These are phyloP conservation scores for Populus tremula DNA, from an alignment of 345 rosid genomes.

Conservation along the genomic window DNA sequence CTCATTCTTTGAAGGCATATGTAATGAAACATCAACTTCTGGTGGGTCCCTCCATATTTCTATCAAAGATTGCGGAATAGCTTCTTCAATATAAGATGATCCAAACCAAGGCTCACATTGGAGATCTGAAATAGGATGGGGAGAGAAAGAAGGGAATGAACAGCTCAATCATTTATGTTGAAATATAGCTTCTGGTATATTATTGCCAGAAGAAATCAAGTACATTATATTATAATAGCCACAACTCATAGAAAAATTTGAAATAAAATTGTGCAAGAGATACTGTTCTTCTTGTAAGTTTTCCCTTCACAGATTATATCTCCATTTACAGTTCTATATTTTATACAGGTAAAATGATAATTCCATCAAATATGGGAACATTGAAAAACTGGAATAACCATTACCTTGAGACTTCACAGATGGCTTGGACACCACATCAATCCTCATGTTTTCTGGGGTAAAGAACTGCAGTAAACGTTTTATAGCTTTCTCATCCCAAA, in stretches of 20 bases:
- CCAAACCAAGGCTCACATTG: conserved; percentile 89
- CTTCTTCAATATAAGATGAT: conserved; percentile 66
- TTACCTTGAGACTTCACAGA: conserved; percentile 59
- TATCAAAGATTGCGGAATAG: conserved; percentile 59
- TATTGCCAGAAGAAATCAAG: neutral
- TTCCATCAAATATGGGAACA: neutral
- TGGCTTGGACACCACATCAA: conserved; percentile 86
- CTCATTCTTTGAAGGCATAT: conserved; percentile 73
- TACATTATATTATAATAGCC: neutral
- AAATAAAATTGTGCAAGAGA: too few species aligned
- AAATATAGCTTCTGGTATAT: neutral
- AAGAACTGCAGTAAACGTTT: conserved; percentile 59
- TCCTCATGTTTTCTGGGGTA: conserved; percentile 86
- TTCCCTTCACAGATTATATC: too few species aligned
- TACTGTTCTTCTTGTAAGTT: too few species aligned
- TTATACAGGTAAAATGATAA: neutral
- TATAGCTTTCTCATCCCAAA: conserved; percentile 81
- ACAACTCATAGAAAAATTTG: neutral
- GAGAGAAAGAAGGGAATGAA: conserved; percentile 1
- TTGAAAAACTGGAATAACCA: neutral
- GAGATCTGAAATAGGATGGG: conserved; percentile 45
- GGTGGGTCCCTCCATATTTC: conserved; percentile 77
- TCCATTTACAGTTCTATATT: neutral
- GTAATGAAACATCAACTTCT: conserved; percentile 62
- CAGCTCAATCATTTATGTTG: neutral